These are phyloP conservation scores for Trichoderma sp. DNA, from an alignment of 2,329 filamentous ascomycete species.

Conservation along the genomic window DNA sequence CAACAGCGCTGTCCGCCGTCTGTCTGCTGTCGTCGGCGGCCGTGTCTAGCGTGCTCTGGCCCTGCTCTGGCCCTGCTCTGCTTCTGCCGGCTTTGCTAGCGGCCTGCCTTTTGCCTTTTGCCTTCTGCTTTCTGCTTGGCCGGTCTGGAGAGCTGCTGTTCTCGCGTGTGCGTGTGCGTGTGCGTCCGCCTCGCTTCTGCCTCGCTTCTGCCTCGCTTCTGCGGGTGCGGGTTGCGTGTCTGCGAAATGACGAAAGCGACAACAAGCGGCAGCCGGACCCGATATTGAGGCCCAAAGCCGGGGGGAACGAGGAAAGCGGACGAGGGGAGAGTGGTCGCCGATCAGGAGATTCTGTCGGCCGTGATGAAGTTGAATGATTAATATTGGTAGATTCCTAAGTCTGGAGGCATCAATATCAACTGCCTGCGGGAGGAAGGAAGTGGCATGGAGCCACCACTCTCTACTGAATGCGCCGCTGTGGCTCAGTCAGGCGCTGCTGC, in stretches of 20 bases:
- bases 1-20: background rate
- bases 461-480: background rate
- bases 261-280: background rate
- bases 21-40: background rate
- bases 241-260: conserved; percentile 21
- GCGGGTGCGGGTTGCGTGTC: conserved; percentile 7
- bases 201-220: conserved; percentile 8
- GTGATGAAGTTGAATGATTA: background rate
- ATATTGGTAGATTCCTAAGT: background rate
- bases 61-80: too few relatives aligned
- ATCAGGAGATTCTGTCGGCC: background rate
- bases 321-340: background rate
- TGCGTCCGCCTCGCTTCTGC: conserved; percentile 11
- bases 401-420: background rate
- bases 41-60: background rate
- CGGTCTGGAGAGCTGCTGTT: background rate
- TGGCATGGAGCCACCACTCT: too few relatives aligned
- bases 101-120: background rate
- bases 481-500: background rate
- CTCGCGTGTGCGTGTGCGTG: background rate
- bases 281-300: conserved; percentile 8
- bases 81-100: background rate
- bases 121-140: too few relatives aligned
- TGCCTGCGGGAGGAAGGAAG: background rate
- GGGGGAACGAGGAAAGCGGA: background rate